Base-by-base conservation (phyloP, 2,329 filamentous ascomycete species). In the Sporothrix humicola region DNA sequence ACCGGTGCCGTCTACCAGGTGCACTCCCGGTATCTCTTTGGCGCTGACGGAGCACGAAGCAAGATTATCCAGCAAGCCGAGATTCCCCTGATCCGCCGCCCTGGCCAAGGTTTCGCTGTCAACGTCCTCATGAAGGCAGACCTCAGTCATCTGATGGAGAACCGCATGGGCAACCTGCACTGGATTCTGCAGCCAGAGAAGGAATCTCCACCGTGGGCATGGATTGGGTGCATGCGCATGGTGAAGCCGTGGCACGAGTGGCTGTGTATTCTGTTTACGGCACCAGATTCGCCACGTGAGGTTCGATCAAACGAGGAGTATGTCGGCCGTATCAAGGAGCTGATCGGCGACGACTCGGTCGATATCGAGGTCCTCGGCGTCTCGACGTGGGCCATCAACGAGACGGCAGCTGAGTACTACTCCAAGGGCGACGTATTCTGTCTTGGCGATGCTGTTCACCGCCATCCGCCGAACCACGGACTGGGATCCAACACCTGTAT, bases 21-120 rank as follows among this genome's bases (percentile, higher is more conserved):
- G 8, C 52, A 54, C 52, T 54, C 52, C 52, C 52, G 52, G n/a
- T 54, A 54, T 54, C 52, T 54, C n/a, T 54, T 54, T 54, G 52
- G 52, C 9, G 52, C 52, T 6, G 52, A 54, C 52, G 52, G 52
- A 20, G 52, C 52, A 20, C 52, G 52, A 20, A 54, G 52, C 52
- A 54, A 54, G 52, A 54, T 54, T 20, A 20, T 54, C 17, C 52
- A 54, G 52, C 52, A 54, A 23, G 52, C 52, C 3, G 52, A 54
- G n/a, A 54, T 54, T 9, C 52, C 52, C 2, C 52, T 54, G 17
- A 54, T 54, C 20, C 52, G 52, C 17, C 52, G 52, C n/a, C 52
- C 52, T 5, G 52, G 52, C 52, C 52, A 54, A 15, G 52, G 52
- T n/a, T 54, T 54, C 20, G 52, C 52, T 7, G 52, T 54, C 52